Evolutionary conservation across 2,329 filamentous ascomycete genomes (phyloP), one percentile per base, ranked within the genome.

Genomic region (Xylariaceae sp.): DNA sequence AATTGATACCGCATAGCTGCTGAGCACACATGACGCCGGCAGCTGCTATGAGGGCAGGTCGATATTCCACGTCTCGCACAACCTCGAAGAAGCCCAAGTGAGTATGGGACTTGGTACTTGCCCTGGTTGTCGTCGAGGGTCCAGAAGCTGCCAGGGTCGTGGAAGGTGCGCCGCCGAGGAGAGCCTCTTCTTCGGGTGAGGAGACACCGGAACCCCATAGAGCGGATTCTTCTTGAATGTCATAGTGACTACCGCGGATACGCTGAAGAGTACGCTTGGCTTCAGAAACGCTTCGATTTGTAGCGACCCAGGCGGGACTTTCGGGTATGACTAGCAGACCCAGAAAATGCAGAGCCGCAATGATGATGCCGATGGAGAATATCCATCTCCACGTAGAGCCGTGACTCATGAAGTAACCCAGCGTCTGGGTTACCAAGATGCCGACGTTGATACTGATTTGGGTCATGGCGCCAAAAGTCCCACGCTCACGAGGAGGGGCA

Each of bases 371-470:
- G 2, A 85, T 79, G 0, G 81, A 89, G 18, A 99, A 78, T 53
- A 97, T 92, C 73, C 90, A 81, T 59, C 94, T 82, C 94, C 94
- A 99, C 39, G 88, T 80, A 34, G 81, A 84, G 4, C 84, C 90
- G 68, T 87, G 82, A 76, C 92, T 96, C 58, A 96, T 72, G 73
- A 96, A 97, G 70, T 89, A 94, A 0, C 94, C 94, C 42, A 97
- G 77, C 0, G 87, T 81, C 74, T 97, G 94, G 0, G 92, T 88
- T 30, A 85, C 76, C 49, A 99, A 76, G 56, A 99, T 97, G 58
- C 94, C 94, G 23, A 92, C 78, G 70, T 97, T 97, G 78, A 92
- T 92, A 74, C 92, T 92, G 70, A 97, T 87, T 72, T 99, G 93
- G 0, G 94, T 97, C 74, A 95, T 88, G 57, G 84, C 81, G 10